These are phyloP conservation scores for Tulasnella calospora DNA, from an alignment of 768 basidiomycete genomes.

Conservation along the genomic window DNA sequence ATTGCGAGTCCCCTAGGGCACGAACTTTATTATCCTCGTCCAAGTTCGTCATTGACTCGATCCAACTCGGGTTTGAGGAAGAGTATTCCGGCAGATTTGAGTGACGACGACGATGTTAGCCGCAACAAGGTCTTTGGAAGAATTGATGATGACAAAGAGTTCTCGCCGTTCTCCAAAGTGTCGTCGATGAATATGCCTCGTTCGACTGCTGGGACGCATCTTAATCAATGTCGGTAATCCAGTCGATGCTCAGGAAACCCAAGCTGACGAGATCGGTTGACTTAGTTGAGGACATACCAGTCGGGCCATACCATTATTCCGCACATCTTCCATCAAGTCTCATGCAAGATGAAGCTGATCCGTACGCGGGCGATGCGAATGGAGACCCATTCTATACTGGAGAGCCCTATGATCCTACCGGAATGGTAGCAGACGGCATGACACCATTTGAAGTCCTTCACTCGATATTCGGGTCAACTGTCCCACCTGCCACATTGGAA, in stretches of 20 bases:
- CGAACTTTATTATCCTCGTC: conserved; percentile 43
- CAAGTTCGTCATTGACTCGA: conserved; percentile 63
- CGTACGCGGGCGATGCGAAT: conserved; percentile 26
- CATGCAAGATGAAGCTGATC: conserved; percentile 23
- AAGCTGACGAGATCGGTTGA: background rate
- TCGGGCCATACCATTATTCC: background rate
- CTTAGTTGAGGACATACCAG: conserved; percentile 12
- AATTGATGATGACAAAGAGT: conserved; percentile 37
- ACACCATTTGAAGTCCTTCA: conserved; percentile 94
- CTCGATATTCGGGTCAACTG: conserved; percentile 86
- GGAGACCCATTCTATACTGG: conserved; percentile 25
- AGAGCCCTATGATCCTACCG: background rate
- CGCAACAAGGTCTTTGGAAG: background rate
- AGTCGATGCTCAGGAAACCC: background rate
- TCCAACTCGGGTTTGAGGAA: conserved; percentile 35
- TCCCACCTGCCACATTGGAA: conserved; percentile 87
- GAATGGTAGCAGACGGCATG: conserved; percentile 69
- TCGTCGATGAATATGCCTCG: conserved; percentile 13
- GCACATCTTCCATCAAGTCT: conserved; percentile 10
- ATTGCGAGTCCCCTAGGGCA: conserved; percentile 87
- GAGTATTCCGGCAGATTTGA: conserved; percentile 19
- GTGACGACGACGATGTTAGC: background rate
- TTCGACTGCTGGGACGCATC: conserved; percentile 20
- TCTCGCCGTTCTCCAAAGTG: conserved; percentile 41
- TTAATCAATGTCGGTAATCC: background rate